Evolutionary conservation across 805 yeast genomes (phyloP).

Genomic region (Suhomyces tanzawaensis): DNA sequence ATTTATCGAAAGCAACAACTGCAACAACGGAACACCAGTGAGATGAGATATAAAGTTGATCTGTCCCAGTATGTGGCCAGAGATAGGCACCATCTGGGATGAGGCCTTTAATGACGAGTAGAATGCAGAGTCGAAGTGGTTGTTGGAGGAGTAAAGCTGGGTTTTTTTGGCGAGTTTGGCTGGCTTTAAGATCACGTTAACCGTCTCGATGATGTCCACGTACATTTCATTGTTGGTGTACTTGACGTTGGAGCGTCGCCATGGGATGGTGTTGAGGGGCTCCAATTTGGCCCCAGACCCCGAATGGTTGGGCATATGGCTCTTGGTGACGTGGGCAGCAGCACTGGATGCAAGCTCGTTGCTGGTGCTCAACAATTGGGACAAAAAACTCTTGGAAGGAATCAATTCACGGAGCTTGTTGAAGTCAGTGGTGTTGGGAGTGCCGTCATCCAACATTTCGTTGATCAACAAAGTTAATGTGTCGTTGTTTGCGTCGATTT

Average conservation of each 20-base stretch:
- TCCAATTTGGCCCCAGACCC: background rate
- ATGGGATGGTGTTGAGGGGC: conserved; percentile 47
- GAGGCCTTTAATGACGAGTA: conserved; percentile 16
- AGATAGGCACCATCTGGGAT: conserved; percentile 35
- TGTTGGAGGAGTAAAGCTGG: conserved; percentile 10
- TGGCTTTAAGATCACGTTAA: conserved; percentile 53
- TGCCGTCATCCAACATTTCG: conserved; percentile 76
- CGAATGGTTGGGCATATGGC: background rate
- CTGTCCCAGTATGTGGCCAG: conserved; percentile 61
- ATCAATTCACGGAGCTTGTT: conserved; percentile 68
- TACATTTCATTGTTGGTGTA: conserved; percentile 81
- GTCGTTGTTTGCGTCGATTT: conserved; percentile 68
- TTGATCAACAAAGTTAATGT: conserved; percentile 66
- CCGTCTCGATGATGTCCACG: conserved; percentile 72
- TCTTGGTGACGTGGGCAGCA: conserved; percentile 14
- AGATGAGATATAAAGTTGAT: conserved; percentile 63
- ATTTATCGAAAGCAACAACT: conserved; percentile 46
- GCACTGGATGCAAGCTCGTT: conserved; percentile 32
- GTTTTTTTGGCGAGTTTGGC: conserved; percentile 10
- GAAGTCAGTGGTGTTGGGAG: conserved; percentile 69
- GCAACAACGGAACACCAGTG: conserved; percentile 76
- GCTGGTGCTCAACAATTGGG: conserved; percentile 47
- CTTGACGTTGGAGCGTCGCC: conserved; percentile 74
- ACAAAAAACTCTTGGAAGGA: conserved; percentile 59
- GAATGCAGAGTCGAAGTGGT: conserved; percentile 21